Evolutionary conservation across 345 rosid genomes (phyloP), one percentile per base, ranked within the genome.

Genomic region (Erysimum cheiranthoides): DNA sequence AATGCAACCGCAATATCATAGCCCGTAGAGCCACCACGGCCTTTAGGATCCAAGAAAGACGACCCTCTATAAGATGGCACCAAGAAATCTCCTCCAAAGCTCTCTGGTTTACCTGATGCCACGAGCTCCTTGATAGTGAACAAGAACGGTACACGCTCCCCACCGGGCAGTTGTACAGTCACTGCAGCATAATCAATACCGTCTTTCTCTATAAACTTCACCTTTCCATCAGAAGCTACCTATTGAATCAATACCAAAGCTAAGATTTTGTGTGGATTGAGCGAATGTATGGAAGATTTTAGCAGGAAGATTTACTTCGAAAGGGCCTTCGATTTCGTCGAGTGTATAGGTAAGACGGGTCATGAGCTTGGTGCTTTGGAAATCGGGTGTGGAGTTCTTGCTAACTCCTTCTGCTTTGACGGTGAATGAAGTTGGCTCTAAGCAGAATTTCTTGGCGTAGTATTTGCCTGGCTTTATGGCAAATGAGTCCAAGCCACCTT

Each of bases 41-140:
- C 98, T 85, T 93, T 91, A 1, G 97, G 98, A 85, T 93, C 97
- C 87, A 91, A 86, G 85, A 93, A 91, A 10, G 98, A 89, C 0
- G 96, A 82, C 5, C 96, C 97, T 10, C 91, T 86, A 83, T 93
- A 93, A 1, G 96, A 86, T 3, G 96, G 97, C 5, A 93, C 96
- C 1, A 89, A 80, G 70, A 85, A 93, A 28, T 87, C 84, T 54
- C 97, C 98, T 0, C 89, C 13, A 45, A 93, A 88, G 83, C 72
- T 83, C 4, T 93, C 90, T 0, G 96, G 93, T 71, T 89, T 93
- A 34, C 98, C 98, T 2, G 92, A 75, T 42, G 97, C 98, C 4
- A 85, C 91, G 54, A 93, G 58, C 73, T 90, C 86, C 82, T 89
- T 93, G 84, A 93, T 76, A 6, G 97, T 90, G 82, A 93, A 93